phyloP scores from a whole-genome alignment of 805 yeast genomes.

The Candida ponderosae region DNA sequence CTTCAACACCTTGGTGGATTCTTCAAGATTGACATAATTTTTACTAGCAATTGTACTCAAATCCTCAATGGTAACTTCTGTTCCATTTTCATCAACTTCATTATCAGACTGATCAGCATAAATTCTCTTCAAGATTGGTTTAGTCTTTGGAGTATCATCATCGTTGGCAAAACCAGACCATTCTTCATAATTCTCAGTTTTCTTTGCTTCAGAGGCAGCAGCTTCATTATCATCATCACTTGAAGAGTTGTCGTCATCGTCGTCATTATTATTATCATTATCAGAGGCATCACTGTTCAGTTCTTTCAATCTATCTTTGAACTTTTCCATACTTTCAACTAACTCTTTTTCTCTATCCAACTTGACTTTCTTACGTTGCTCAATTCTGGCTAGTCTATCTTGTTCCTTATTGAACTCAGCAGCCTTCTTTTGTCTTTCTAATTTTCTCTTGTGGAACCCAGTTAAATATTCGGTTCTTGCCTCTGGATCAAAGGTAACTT shows the following conservation, averaged over 20 bases:
- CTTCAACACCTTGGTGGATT: slow-evolving; percentile 62
- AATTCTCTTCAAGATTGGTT: slow-evolving; percentile 13
- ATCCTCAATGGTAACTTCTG: slow-evolving; percentile 40
- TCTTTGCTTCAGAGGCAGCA: background rate
- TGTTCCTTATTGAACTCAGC: slow-evolving; percentile 68
- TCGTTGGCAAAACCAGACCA: slow-evolving; percentile 32
- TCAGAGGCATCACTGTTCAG: slow-evolving; percentile 16
- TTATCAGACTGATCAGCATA: slow-evolving; percentile 25
- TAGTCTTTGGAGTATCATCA: slow-evolving; percentile 11
- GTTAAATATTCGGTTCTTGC: slow-evolving; percentile 79
- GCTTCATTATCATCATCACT: slow-evolving; percentile 5
- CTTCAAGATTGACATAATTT: slow-evolving; percentile 64
- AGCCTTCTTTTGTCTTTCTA: slow-evolving; percentile 84
- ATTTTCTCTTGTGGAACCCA: slow-evolving; percentile 91
- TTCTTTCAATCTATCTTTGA: slow-evolving; percentile 37
- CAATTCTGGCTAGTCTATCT: slow-evolving; percentile 62
- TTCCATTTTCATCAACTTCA: slow-evolving; percentile 26
- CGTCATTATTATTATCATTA: slow-evolving; percentile 11
- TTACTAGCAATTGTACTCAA: slow-evolving; percentile 47
- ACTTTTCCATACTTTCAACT: slow-evolving; percentile 52
- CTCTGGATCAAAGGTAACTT: slow-evolving; percentile 75
- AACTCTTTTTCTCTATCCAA: slow-evolving; percentile 65
- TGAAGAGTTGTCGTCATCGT: slow-evolving; percentile 10
- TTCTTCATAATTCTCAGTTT: slow-evolving; percentile 19
- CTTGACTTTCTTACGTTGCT: slow-evolving; percentile 63